Evolutionary conservation across 108 stramenopile species (phyloP).

Genomic region (Epipyxis sp.): DNA sequence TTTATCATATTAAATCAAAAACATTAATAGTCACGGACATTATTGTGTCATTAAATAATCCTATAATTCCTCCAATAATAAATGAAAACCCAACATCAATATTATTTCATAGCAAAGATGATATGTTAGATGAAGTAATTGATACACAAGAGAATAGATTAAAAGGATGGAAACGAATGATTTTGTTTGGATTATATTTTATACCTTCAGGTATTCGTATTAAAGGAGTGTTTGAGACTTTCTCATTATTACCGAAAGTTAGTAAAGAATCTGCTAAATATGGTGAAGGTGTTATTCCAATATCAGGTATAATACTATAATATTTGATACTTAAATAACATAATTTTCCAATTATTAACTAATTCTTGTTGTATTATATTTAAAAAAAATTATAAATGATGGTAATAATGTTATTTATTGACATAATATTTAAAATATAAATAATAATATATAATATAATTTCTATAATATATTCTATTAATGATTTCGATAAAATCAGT

Average conservation of each 20-base stretch:
- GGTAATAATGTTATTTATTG: no score
- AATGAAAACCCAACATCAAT: slow-evolving; percentile 73
- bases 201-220: slow-evolving; percentile 71
- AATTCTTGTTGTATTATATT: no score
- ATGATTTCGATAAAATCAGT: no score
- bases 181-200: slow-evolving; percentile 83
- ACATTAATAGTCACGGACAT: slow-evolving; percentile 83
- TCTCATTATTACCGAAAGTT: slow-evolving; percentile 32
- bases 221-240: slow-evolving; percentile 40
- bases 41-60: slow-evolving; percentile 69
- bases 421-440: no score
- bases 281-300: background rate
- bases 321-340: no score
- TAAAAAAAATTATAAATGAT: no score
- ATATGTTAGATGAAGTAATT: slow-evolving; percentile 68
- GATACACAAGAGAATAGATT: slow-evolving; percentile 69
- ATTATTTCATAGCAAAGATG: slow-evolving; percentile 81
- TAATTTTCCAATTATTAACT: no score
- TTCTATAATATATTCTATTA: no score
- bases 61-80: slow-evolving; percentile 65
- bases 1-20: slow-evolving; percentile 73
- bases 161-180: slow-evolving; percentile 79
- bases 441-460: no score
- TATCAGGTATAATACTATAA: no score
- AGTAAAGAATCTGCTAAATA: background rate